Evolutionary conservation across 495 filamentous ascomycete species (phyloP), one percentile per base, ranked within the genome.

Genomic region (Immersiella caudata): DNA sequence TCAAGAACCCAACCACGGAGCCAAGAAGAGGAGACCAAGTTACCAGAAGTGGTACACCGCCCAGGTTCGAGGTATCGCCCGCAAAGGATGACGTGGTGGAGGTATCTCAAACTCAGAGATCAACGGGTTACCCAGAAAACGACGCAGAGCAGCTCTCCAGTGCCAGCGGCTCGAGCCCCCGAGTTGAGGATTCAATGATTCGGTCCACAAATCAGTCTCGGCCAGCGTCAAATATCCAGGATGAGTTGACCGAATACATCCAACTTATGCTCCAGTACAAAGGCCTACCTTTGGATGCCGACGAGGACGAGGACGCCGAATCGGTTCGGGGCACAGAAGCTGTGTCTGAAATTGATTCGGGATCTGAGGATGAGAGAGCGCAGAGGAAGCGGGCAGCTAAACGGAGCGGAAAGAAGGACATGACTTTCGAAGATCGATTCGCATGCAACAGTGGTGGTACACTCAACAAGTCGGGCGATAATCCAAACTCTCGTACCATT

Each of bases 401-500:
- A 21, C 20, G 33, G 8, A 59, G 21, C 33, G 62, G 21, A 54
- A 49, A 6, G 67, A 78, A 78, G 46, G 25, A 50, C 0, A 73
- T 72, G 8, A 14, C 63, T 9, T 78, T 72, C 58, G 73, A 81
- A 51, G 77, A 83, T 22, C 77, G 77, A 1, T 84, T 83, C 57
- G 74, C 78, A 8, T 83, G 81, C 65, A 78, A 79, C 67, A 70
- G 68, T 27, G 81, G 80, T 8, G 81, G 81, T 0, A 79, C 76
- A 0, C 75, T 74, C 24, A 65, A 65, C 5, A 22, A 67, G 18
- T 36, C 70, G 1, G 27, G 24, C 5, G 64, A 65, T 18, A 16
- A 62, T 0, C 92, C 92, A 0, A 98, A 98, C 72, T 79, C 79
- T 1, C 78, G 84, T 11, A 96, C 92, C 0, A 94, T 96, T 62